Percentiles rank a stretch among this genome's conserved stretches.
Evolutionary conservation across 164 flowering plant species (phyloP).

Genomic region (Piper longum): DNA sequence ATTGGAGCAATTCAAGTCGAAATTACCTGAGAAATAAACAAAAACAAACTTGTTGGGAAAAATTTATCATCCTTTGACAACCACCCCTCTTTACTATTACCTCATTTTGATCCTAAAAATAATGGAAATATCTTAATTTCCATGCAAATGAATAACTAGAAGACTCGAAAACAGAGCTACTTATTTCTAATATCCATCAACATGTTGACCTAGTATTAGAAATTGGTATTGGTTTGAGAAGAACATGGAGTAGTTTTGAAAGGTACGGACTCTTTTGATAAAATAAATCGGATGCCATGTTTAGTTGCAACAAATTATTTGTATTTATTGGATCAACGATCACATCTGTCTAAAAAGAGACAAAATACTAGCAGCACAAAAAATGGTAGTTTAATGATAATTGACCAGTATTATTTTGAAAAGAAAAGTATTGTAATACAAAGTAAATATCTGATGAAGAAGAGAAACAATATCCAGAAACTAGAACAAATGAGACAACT

Average conservation of each 20-base stretch:
- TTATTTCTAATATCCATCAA: background rate
- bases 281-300: background rate
- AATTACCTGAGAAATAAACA: background rate
- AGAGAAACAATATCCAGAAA: background rate
- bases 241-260: background rate
- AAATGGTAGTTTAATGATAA: too few relatives aligned
- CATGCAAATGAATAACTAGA: background rate
- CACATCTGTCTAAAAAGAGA: too few relatives aligned
- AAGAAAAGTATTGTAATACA: background rate
- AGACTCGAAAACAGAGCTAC: background rate
- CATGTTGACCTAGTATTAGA: background rate
- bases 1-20: slow-evolving; percentile 1
- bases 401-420: too few relatives aligned
- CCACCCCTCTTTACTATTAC: too few relatives aligned
- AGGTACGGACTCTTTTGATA: background rate
- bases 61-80: too few relatives aligned
- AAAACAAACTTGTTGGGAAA: too few relatives aligned
- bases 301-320: background rate
- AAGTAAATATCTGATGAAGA: background rate
- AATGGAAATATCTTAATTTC: too few relatives aligned
- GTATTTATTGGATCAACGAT: background rate
- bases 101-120: too few relatives aligned
- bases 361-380: too few relatives aligned
- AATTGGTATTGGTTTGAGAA: background rate
- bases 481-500: background rate